Evolutionary conservation across 495 filamentous ascomycete species (phyloP), one percentile per base, ranked within the genome.

Genomic region (Aspergillus heteromorphus): DNA sequence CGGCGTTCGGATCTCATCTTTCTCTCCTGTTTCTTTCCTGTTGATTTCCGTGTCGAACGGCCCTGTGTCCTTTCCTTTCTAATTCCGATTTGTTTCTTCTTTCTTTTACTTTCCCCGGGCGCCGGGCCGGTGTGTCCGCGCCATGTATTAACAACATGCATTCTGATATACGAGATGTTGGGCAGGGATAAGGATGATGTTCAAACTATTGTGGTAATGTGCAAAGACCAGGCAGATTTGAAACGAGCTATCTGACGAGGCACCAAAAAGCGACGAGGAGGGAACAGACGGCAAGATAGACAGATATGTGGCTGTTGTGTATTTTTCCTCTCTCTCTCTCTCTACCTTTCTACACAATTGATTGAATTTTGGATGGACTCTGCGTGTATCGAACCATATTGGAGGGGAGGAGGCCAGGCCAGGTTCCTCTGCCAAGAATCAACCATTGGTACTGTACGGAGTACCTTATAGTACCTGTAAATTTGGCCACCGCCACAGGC

Each of bases 1-100:
- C 23, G 70, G 70, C 67, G 70, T 73, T 68, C n/a, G 18, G 25
- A 57, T 48, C 49, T 56, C 42, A 21, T 5, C 25, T 52, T 45
- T 30, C 2, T 48, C 18, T 27, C 48, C 40, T 27, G n/a, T 54
- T 40, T 59, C 3, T 51, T 11, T 52, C 51, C 61, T 56, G 36
- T 54, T 53, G 14, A 47, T 29, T 16, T 47, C 14, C 16, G 2
- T 25, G 16, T 23, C 51, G 52, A 29, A 13, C 42, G 7, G 18
- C 9, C 38, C 18, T 34, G 20, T 51, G 10, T 53, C 40, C n/a
- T 45, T 49, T 45, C 29, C n/a, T 25, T 48, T 52, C 1, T 49
- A 49, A 20, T 40, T 45, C 40, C 14, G 1, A 47, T 54, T 45
- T 41, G 38, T 49, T 31, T 45, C 55, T 54, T 53, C 31, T 48